Evolutionary conservation across 2,329 filamentous ascomycete species (phyloP), one percentile per base, ranked within the genome.

Genomic region (Fusarium denticulatum): DNA sequence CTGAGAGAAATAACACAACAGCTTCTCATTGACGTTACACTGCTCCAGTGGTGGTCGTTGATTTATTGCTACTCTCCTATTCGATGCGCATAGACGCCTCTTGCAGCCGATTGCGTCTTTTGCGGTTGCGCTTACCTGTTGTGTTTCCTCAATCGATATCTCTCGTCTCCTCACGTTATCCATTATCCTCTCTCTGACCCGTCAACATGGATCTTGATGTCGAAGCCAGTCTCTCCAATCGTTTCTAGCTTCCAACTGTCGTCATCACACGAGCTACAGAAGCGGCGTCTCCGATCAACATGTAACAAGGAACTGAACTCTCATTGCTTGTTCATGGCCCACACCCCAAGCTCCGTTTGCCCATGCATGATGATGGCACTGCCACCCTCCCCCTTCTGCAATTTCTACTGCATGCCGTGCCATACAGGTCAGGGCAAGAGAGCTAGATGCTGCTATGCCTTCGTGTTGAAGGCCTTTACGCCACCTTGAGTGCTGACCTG

Each of bases 331-430:
- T 57, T 45, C 60, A 37, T 62, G 71, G 62, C 64, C 71, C 67
- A 74, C 71, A 68, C 71, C 60, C 58, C 64, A 52, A 67, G 69
- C 64, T 72, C 69, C 70, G 70, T 65, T 40, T 72, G 62, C 57
- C 58, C 60, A 74, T 71, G 69, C 71, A 71, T 58, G 60, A 67
- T 55, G 50, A 71, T 60, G 62, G 67, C 71, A 74, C 71, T 73
- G 71, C 71, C 71, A 73, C 71, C 57, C 60, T 74, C 64, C 67
- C 59, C 59, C 67, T 47, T 74, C 67, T 60, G 43, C 71, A 68
- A 57, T 67, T 67, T 64, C 47, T 71, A 64, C 58, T 52, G 28
- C 59, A 52, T 50, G 58, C 50, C 34, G 50, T 36, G 32, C n/a
- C 24, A 39, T 57, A 40, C 26, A 39, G 49, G 49, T 16, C 53